Evolutionary conservation across 768 basidiomycete species (phyloP).

Genomic region (Harrya chromipes): DNA sequence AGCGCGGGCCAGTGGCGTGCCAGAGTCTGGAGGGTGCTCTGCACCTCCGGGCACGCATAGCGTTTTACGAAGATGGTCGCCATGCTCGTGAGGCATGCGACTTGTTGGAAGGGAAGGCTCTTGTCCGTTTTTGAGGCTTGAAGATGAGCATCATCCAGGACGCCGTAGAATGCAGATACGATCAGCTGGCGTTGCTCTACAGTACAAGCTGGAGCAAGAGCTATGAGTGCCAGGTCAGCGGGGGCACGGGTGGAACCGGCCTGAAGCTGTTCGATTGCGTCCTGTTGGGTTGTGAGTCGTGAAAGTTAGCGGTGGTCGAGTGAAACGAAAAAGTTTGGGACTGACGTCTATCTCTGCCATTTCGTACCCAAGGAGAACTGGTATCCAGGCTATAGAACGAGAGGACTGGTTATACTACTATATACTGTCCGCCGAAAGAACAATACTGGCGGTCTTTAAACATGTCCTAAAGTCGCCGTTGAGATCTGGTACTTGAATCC

Average conservation of each 20-base stretch:
- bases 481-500: no score
- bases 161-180: constrained; percentile 17
- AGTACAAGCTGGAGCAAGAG: constrained; percentile 18
- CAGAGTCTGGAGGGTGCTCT: constrained; percentile 5
- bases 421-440: no score
- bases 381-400: background rate
- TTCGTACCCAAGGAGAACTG: constrained; percentile 13
- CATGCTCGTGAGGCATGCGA: constrained; percentile 16
- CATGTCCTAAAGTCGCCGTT: no score
- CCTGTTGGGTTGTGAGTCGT: constrained; percentile 9
- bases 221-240: constrained; percentile 16
- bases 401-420: background rate
- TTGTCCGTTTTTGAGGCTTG: constrained; percentile 11
- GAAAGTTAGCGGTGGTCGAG: background rate
- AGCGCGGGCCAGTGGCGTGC: constrained; percentile 17
- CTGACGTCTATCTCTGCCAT: constrained; percentile 17
- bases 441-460: no score
- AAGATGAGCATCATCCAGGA: constrained; percentile 19
- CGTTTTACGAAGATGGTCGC: constrained; percentile 11
- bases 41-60: background rate
- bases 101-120: constrained; percentile 20
- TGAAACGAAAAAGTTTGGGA: background rate
- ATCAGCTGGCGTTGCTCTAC: constrained; percentile 17
- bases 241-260: constrained; percentile 22
- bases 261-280: constrained; percentile 18